Evolutionary conservation across 2,329 filamentous ascomycete genomes (phyloP), one percentile per base, ranked within the genome.

Genomic region (Ceratocystis destructans): DNA sequence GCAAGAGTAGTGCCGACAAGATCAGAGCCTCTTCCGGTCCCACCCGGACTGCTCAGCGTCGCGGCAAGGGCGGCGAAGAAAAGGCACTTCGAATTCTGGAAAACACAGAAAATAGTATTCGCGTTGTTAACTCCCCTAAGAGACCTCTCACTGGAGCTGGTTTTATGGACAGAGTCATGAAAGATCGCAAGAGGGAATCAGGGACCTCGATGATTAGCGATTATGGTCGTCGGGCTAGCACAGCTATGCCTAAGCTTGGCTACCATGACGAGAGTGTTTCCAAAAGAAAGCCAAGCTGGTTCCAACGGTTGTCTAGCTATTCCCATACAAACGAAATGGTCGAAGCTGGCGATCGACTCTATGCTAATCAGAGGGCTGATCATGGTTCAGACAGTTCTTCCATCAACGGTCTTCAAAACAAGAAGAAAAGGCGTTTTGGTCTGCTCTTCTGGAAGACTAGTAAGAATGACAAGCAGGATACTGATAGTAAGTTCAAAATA

Each of bases 361-460:
- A 62, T 17, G 28, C 31, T 12, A 7, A n/a, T 8, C 50, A 61
- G 10, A 61, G 45, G 3, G 8, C 41, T 25, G 61, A 64, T 3
- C 31, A 59, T 20, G 64, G 20, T 7, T 65, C 66, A 5, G 66
- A 68, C 37, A 66, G 46, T 10, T 68, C 66, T 2, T 65, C 66
- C 10, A 50, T 63, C n/a, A 48, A 63, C 8, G 66, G 55, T 8
- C 17, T 33, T 17, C 62, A 64, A n/a, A 61, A 44, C 28, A 83
- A 79, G 74, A 59, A 59, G 48, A 83, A 80, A 75, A 80, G 80
- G 74, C 76, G 76, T 7, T 83, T 84, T 68, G 76, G 75, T 37
- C 77, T 84, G 17, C 75, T 79, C 4, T 84, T 84, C 69, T 85
- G 81, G 82, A 83, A 82, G 71, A 76, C 73, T 33, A 76, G 73